These are phyloP conservation scores for Xylariaceae sp. DNA, from an alignment of 2,329 filamentous ascomycete genomes.

Conservation along the genomic window DNA sequence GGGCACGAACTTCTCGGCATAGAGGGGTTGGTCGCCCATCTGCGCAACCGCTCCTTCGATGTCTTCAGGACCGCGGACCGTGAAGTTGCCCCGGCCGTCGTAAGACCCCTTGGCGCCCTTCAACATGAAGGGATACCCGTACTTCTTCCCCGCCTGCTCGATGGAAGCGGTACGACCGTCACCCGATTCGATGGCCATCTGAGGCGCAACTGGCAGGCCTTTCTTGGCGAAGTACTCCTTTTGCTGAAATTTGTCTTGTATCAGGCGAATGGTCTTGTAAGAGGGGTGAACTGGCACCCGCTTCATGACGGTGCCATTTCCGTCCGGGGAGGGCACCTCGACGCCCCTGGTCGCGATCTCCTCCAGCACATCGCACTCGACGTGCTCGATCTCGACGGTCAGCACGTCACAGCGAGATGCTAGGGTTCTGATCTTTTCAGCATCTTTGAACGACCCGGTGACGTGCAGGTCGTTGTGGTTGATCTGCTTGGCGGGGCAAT, in stretches of 20 bases:
- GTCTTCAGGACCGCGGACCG: constrained; percentile 41
- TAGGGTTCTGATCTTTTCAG: constrained; percentile 71
- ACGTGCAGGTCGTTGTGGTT: constrained; percentile 70
- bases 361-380: constrained; percentile 83
- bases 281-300: constrained; percentile 67
- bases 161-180: constrained; percentile 56
- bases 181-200: constrained; percentile 54
- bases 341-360: constrained; percentile 66
- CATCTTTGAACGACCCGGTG: constrained; percentile 81
- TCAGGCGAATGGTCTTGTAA: constrained; percentile 79
- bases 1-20: constrained; percentile 83
- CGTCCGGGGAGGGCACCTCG: constrained; percentile 40
- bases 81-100: constrained; percentile 72
- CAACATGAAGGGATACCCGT: constrained; percentile 85
- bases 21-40: constrained; percentile 66
- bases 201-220: constrained; percentile 67
- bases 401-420: constrained; percentile 72
- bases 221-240: constrained; percentile 70
- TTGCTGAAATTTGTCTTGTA: constrained; percentile 91
- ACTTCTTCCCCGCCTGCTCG: constrained; percentile 53
- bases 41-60: constrained; percentile 60
- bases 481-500: constrained; percentile 79
- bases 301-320: constrained; percentile 34
- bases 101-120: constrained; percentile 89
- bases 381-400: constrained; percentile 93